Base-by-base conservation (phyloP, 2,329 filamentous ascomycete species). In the Fragosphaeria purpurea region DNA sequence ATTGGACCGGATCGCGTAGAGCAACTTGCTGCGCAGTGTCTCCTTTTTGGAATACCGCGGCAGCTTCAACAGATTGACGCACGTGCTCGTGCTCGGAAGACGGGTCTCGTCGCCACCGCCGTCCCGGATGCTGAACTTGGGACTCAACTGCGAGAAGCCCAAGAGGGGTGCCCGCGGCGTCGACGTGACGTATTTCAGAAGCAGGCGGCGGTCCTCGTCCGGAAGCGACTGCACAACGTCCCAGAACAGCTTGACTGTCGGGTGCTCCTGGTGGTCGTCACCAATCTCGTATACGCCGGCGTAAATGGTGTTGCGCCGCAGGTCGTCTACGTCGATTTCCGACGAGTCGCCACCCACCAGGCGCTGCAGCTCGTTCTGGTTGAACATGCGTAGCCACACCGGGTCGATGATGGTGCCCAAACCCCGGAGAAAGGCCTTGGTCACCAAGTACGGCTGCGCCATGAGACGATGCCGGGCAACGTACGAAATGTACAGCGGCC, bases 361-460 rank as follows among this genome's bases (percentile, higher is more conserved):
- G 1, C 88, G 93, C 68, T 97, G 93, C 5, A 98, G 77, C 65
- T 98, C 93, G 4, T 81, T 81, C 65, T 96, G 91, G 66, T 98
- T 98, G 73, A 98, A 98, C 93, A 98, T 97, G 60, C 85, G 89
- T 5, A 98, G 77, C 93, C 93, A 98, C 4, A 81, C 80, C 0
- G 91, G 90, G 52, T 90, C 85, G 57, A 98, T 93, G 62, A 98
- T 95, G 56, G 83, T 76, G 30, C 86, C 82, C 1, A 98, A 79
- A 0, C 93, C 93, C 50, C 82, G 82, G 7, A 98, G 76, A 65
- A 98, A 98, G 1, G 89, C 88, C 30, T 82, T 77, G 1, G 90
- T 96, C 62, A 96, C 89, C n/a, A 75, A 70, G 46, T 78, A 77
- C 1, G 88, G 86, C 62, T 97, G 93, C 1, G 79, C 75, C 50